Evolutionary conservation across 129 eudicot genomes (phyloP).

Genomic region (Glebionis coronaria): DNA sequence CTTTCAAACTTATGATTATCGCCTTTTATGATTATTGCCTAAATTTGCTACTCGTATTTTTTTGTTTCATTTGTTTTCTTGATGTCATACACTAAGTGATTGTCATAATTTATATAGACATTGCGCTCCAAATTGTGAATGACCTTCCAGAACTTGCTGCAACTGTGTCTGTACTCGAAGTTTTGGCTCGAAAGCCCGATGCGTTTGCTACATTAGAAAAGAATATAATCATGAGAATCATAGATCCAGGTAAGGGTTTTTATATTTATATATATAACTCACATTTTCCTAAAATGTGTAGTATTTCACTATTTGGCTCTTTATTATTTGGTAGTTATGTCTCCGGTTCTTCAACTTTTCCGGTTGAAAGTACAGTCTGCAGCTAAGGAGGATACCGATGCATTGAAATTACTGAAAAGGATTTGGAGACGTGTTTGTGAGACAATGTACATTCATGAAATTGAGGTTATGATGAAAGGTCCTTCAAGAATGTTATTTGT

Average conservation of each 20-base stretch:
- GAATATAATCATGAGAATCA: constrained; percentile 1
- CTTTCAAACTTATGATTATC: no score
- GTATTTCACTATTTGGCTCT: neutral
- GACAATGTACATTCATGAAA: neutral
- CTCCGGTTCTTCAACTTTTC: neutral
- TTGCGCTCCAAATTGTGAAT: constrained; percentile 25
- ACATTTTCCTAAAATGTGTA: neutral
- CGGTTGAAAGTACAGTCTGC: neutral
- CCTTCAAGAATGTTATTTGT: constrained; percentile 9
- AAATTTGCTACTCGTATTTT: no score
- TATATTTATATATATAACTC: neutral
- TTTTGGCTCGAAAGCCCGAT: constrained; percentile 29
- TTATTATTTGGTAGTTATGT: neutral
- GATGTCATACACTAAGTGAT: no score
- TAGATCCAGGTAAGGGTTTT: neutral
- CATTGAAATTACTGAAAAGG: neutral
- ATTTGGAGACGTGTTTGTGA: neutral
- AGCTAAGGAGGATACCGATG: constrained; percentile 6
- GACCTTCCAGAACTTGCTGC: constrained; percentile 9
- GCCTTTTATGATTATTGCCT: no score
- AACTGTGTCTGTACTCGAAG: constrained; percentile 6
- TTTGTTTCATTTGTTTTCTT: no score
- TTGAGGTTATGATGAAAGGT: neutral
- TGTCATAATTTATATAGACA: constrained; percentile 9
- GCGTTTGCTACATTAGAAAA: neutral